Base-by-base conservation (phyloP, 176 grass and related monocot genomes). In the Phyllostachys edulis region DNA sequence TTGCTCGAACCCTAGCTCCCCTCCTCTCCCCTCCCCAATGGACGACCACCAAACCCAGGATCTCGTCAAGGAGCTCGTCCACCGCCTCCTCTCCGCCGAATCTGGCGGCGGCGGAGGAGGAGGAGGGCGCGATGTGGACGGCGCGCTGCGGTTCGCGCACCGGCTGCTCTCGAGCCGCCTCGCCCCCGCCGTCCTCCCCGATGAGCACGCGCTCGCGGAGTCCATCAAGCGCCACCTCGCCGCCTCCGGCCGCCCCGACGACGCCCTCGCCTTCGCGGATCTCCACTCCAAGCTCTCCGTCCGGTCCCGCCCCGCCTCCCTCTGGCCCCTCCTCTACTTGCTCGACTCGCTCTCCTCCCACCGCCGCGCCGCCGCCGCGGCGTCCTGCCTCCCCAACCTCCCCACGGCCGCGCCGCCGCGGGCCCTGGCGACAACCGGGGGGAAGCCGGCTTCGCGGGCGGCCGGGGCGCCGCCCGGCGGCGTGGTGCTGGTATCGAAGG, bases 241-340 rank as follows among this genome's bases (percentile, higher is more conserved):
- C 3, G 82, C 82, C 20, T 98, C 89, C 17, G 92, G 96, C 24
- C 84, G 87, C 32, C 82, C 89, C n/a, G 67, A 88, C 5, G 93
- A 95, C 16, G 96, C 96, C 13, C 92, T 98, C 50, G 62, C 96
- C 69, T 90, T 98, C 76, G 85, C 92, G 7, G 96, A 98, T 61
- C 95, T 98, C 40, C 92, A 98, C 61, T 86, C 95, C 85, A 95
- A 98, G 82, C 96, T 98, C 79, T 84, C 87, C 54, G 96, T 77
- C 68, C 85, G 96, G 0, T 65, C 91, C 26, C 86, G 80, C 54
- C 91, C 93, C 21, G 89, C 92, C 38, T 78, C 90, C 1, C 93
- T 94, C 39, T 98, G 93, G 96, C 90, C 93, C 34, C 91, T 98
- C 62, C 93, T 98, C 79, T 93, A 95, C 77, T 91, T 98, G 51